Evolutionary conservation across 2,329 filamentous ascomycete species (phyloP), one percentile per base, ranked within the genome.

Genomic region (Tolypocladium pustulatum): DNA sequence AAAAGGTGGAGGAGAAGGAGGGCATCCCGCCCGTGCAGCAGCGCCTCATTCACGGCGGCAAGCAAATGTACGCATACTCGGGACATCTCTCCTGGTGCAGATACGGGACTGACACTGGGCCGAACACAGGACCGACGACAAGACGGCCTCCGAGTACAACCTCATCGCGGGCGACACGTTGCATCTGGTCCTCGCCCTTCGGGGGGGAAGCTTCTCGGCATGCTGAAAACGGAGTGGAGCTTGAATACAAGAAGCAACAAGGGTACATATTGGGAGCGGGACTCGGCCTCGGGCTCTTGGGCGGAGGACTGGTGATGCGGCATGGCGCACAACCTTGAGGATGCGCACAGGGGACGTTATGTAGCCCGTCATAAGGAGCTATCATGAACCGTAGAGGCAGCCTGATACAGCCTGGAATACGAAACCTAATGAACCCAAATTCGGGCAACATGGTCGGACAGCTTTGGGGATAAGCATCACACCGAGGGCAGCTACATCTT

Each of bases 1-100:
- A 97, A 77, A 92, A 93, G 69, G 94, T 99, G 58, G 94, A 99
- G 76, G 94, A 99, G 80, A 97, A 97, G 78, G 94, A 97, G 73
- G 94, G 94, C 59, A 99, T 99, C 68, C 93, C 94, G 51, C 94
- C 94, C 1, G 91, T 94, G 22, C 94, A 99, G 77, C 94, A 99
- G 76, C 87, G 94, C 60, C 79, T 99, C 65, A 99, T 99, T 69
- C 97, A 88, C 71, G 91, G 93, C 57, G 94, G 94, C 69, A 99
- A 99, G 80, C 94, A 99, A 74, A 97, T 99, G 94, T 97, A 77
- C 62, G 80, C n/a, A 27, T 5, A 13, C 10, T 13, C 20, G n/a
- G n/a, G n/a, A n/a, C n/a, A n/a, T 2, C 30, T 55, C 1, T 13
- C 4, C 34, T 20, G 7, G 12, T 25, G 20, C 15, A 15, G 32